phyloP scores from a whole-genome alignment of 352 stramenopile species.

The Hyaloperonospora brassicae region DNA sequence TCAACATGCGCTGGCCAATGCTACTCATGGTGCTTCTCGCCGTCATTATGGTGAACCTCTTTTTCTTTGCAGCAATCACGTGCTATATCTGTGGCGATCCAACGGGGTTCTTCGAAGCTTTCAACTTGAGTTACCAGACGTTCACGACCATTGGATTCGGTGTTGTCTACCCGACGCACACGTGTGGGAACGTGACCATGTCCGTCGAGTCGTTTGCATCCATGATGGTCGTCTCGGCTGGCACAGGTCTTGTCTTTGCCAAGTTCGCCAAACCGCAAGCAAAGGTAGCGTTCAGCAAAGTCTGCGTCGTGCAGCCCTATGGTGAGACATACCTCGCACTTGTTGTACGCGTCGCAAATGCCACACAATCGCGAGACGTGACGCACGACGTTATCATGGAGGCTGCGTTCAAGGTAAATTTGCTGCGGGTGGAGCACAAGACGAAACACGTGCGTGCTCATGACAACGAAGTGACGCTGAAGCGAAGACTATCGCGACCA shows the following conservation, averaged over 20 bases:
- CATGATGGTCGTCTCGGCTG: slow-evolving; percentile 72
- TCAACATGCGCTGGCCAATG: slow-evolving; percentile 79
- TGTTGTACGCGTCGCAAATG: slow-evolving; percentile 72
- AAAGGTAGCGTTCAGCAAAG: slow-evolving; percentile 74
- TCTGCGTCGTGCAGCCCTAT: slow-evolving; percentile 71
- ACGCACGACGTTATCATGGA: slow-evolving; percentile 83
- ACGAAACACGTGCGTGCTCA: slow-evolving; percentile 30
- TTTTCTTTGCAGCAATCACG: slow-evolving; percentile 44
- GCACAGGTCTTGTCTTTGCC: slow-evolving; percentile 76
- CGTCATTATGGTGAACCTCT: slow-evolving; percentile 57
- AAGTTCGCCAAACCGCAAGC: slow-evolving; percentile 76
- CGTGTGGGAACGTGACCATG: slow-evolving; percentile 65
- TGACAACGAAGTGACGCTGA: slow-evolving; percentile 16
- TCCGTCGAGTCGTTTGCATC: slow-evolving; percentile 71
- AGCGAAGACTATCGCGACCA: slow-evolving; percentile 10
- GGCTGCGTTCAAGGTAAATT: slow-evolving; percentile 65
- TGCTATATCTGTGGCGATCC: slow-evolving; percentile 50
- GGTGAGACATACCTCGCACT: slow-evolving; percentile 63
- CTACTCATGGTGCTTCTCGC: slow-evolving; percentile 50
- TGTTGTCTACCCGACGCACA: slow-evolving; percentile 54
- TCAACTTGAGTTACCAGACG: slow-evolving; percentile 77
- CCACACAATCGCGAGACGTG: slow-evolving; percentile 69
- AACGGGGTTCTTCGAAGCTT: slow-evolving; percentile 43
- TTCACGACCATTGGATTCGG: slow-evolving; percentile 83
- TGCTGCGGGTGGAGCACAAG: slow-evolving; percentile 66